Conservation (phyloP, 768 basidiomycete species). For the Termitomyces sp. region DNA sequence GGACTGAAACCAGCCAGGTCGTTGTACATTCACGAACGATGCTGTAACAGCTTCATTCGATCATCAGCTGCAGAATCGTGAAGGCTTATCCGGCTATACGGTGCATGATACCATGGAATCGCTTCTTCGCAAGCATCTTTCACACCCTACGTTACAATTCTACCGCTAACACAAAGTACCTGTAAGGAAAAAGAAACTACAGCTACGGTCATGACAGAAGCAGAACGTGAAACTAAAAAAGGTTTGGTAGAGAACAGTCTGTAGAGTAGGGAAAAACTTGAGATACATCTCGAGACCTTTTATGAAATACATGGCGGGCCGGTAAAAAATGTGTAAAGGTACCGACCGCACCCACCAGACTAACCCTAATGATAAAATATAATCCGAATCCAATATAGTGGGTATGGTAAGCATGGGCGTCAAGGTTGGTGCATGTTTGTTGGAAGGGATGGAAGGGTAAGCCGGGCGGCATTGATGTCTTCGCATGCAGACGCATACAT, state of each 20-base stretch:
- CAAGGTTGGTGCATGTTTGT: neutral
- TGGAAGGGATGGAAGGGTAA: neutral
- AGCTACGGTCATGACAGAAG: neutral
- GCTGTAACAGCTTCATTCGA: neutral
- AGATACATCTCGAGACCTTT: conserved; percentile 7
- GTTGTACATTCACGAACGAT: neutral
- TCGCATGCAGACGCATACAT: neutral
- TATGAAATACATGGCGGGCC: conserved; percentile 13
- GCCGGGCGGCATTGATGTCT: neutral
- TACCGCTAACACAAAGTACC: neutral
- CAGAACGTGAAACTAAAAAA: neutral
- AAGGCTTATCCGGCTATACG: too few species aligned
- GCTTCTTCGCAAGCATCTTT: neutral
- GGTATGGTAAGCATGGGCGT: neutral
- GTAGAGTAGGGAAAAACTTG: neutral
- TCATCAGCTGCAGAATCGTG: neutral
- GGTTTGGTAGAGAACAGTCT: neutral
- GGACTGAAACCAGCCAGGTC: too few species aligned
- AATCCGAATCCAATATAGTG: conserved; percentile 11
- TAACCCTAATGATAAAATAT: conserved; percentile 13
- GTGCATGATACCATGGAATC: too few species aligned
- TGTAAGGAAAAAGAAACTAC: neutral
- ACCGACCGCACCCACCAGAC: conserved; percentile 13
- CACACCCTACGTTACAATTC: neutral
- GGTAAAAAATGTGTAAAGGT: neutral